Evolutionary conservation across 116 monocot genomes (phyloP).

Genomic region (Iris pallida): DNA sequence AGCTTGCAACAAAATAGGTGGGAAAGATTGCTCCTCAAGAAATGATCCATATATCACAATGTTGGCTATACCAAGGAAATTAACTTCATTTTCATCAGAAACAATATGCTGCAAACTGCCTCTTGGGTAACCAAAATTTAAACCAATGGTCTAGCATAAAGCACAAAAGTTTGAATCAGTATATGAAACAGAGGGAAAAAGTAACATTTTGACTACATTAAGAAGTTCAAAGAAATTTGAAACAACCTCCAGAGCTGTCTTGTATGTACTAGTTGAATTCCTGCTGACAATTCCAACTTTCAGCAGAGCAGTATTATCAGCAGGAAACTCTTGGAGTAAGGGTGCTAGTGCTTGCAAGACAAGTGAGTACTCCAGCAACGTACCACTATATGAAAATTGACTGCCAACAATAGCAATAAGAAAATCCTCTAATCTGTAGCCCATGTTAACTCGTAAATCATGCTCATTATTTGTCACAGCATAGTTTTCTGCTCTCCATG

Average conservation of each 20-base stretch:
- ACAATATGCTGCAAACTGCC: constrained; percentile 36
- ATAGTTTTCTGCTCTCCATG: constrained; percentile 45
- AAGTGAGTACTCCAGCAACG: constrained; percentile 65
- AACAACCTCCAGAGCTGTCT: constrained; percentile 51
- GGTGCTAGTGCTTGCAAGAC: constrained; percentile 60
- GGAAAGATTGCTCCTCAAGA: constrained; percentile 83
- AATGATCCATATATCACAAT: constrained; percentile 85
- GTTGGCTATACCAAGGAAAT: constrained; percentile 53
- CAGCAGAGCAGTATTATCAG: constrained; percentile 30
- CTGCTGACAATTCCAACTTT: constrained; percentile 58
- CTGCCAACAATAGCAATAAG: constrained; percentile 71
- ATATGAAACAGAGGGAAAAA: not conserved
- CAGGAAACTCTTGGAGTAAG: constrained; percentile 39
- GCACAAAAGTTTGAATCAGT: not conserved
- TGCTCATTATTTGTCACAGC: constrained; percentile 13
- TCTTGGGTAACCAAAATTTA: constrained; percentile 51
- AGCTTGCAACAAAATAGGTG: constrained; percentile 52
- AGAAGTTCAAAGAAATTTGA: not conserved
- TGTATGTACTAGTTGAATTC: constrained; percentile 40
- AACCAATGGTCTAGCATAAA: constrained; percentile 28
- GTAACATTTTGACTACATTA: not conserved
- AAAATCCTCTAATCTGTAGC: constrained; percentile 54
- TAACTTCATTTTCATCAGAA: constrained; percentile 28
- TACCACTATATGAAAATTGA: constrained; percentile 79
- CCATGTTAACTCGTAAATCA: constrained; percentile 28